A percentile compares a stretch with the other conserved stretches of the same genome.
phyloP scores from a whole-genome alignment of 2,329 filamentous ascomycete species.

The Fusarium sp. region DNA sequence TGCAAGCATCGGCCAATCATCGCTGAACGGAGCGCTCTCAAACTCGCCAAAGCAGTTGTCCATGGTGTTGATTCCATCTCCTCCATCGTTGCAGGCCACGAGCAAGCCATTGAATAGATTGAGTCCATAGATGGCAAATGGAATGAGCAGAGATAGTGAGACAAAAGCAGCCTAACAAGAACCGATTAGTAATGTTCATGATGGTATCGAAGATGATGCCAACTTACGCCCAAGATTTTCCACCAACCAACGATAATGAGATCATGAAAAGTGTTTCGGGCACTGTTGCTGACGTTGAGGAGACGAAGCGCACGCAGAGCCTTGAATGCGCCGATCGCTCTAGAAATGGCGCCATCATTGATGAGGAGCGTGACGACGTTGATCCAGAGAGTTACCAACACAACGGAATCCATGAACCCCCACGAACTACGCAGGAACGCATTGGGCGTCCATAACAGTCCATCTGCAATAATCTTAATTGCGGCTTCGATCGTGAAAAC shows the following conservation, averaged over 20 bases:
- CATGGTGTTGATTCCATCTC: constrained; percentile 66
- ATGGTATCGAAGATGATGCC: neutral
- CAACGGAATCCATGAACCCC: constrained; percentile 94
- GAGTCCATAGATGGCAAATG: constrained; percentile 94
- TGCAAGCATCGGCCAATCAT: constrained; percentile 80
- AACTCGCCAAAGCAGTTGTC: constrained; percentile 87
- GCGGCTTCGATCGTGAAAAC: constrained; percentile 86
- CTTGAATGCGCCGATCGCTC: constrained; percentile 96
- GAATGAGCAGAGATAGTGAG: constrained; percentile 91
- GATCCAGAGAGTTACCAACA: constrained; percentile 93
- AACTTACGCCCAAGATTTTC: constrained; percentile 84
- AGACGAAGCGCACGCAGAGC: constrained; percentile 89
- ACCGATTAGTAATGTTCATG: constrained; percentile 2
- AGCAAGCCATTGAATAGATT: constrained; percentile 91
- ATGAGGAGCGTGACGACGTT: constrained; percentile 86
- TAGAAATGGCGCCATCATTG: constrained; percentile 83
- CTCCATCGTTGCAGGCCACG: constrained; percentile 74
- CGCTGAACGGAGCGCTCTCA: constrained; percentile 74
- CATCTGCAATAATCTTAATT: constrained; percentile 95
- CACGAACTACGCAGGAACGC: constrained; percentile 96
- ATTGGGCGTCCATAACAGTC: constrained; percentile 95
- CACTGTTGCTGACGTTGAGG: constrained; percentile 95
- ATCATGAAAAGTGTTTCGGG: constrained; percentile 94
- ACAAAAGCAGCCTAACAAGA: constrained; percentile 77
- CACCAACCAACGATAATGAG: constrained; percentile 92